Evolutionary conservation across 78 protist genomes (phyloP).

Genomic region (Parvularia atlantis): DNA sequence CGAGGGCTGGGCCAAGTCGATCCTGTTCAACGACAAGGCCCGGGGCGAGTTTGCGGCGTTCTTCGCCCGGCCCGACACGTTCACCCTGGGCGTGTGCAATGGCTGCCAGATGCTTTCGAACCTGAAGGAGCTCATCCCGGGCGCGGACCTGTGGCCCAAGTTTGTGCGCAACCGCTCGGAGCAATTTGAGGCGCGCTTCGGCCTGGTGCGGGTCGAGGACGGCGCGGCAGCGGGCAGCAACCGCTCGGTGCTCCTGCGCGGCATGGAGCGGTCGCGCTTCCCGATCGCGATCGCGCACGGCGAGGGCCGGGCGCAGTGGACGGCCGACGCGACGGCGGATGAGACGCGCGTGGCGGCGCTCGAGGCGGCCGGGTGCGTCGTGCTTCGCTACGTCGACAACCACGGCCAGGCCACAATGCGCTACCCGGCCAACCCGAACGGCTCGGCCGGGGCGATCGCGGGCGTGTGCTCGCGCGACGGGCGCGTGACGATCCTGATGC

Average conservation of each 20-base stretch:
- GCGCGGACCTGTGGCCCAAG: constrained; percentile 59
- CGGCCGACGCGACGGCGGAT: not conserved
- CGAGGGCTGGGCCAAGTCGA: constrained; percentile 77
- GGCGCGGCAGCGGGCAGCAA: not conserved
- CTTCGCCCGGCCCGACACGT: constrained; percentile 67
- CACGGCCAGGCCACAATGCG: constrained; percentile 38
- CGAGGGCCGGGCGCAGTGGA: constrained; percentile 65
- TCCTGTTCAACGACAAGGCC: constrained; percentile 26
- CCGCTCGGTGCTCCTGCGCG: too few species aligned
- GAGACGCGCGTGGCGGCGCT: not conserved
- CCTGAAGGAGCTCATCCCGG: constrained; percentile 34
- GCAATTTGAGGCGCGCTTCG: constrained; percentile 70
- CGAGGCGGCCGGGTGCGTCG: constrained; percentile 11
- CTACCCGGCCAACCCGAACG: constrained; percentile 87
- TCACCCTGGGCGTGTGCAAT: constrained; percentile 89
- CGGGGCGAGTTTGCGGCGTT: constrained; percentile 46
- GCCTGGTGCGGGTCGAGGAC: constrained; percentile 32
- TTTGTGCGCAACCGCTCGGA: constrained; percentile 71
- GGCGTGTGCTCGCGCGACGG: constrained; percentile 70
- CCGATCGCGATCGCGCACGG: constrained; percentile 80
- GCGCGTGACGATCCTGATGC: constrained; percentile 82
- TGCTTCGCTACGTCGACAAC: constrained; percentile 77
- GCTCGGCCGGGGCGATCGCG: constrained; percentile 78
- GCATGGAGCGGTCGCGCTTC: constrained; percentile 51
- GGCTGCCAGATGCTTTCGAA: constrained; percentile 82